Base-by-base conservation (phyloP, 345 rosid genomes). In the Rhizophora mangle region DNA sequence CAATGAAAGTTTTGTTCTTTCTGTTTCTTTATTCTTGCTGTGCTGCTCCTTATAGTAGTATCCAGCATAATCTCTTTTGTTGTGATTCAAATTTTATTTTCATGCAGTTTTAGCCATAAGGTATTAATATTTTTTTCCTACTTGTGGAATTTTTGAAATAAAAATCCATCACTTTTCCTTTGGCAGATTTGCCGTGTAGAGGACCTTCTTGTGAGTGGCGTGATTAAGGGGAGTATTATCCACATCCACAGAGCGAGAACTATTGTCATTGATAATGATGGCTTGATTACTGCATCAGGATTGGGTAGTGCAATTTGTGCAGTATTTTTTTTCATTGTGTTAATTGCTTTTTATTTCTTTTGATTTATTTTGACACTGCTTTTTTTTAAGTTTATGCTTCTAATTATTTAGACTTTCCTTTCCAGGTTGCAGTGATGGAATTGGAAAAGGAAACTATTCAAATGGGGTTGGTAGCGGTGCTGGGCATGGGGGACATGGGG, bases 381-480 rank as follows among this genome's bases (percentile, higher is more conserved):
- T n/a, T 72, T 47, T 54, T 70, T 6, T 32, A 51, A 20, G 27
- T 73, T 68, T 61, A 60, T 64, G 66, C 49, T 69, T 71, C 73
- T 82, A 58, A 68, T 26, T 59, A 57, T 75, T 22, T 34, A 11
- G 49, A 52, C n/a, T 31, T 31, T 57, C 10, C 36, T 55, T 79
- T 70, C 71, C 84, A 94, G 98, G 98, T 84, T 94, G 98, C 78
- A 88, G 85, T 80, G 89, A 80, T 30, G 97, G 98, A 53, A 64
- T 91, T 58, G 98, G 97, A 56, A 89, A 81, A 77, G 97, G 98
- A 72, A 85, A 85, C 68, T 91, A 86, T 82, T 83, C 86, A 49
- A 75, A 88, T 76, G 96, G 98, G 73, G 95, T 93, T 82, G 96
- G 97, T 61, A 87, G 98, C 80, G 98, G 97, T 72, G 97, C 97